Base-by-base conservation (phyloP, 441 rosid species). In the Viola pubescens region DNA sequence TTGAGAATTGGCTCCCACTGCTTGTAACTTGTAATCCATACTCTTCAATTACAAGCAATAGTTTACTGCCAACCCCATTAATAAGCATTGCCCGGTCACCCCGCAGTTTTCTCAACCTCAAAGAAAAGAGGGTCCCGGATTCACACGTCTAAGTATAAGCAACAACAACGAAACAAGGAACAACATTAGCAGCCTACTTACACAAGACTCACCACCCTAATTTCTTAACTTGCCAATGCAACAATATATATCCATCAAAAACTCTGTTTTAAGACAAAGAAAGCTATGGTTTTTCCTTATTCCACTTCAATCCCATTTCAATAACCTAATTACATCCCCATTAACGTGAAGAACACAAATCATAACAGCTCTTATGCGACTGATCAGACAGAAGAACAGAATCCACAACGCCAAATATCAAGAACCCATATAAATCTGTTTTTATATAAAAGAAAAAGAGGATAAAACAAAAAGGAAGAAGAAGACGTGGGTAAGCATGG, bases 21-120 rank as follows among this genome's bases (percentile, higher is more conserved):
- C 73, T 52, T 64, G 69, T 65, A 71, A 74, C 74, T 76, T 75
- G 63, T 40, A 54, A 64, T 77, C 82, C 89, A 85, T 85, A 65
- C 26, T 60, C 75, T 60, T 14, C 52, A 61, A 49, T 61, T 67
- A 74, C 59, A 74, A 52, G 65, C 72, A 80, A 61, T 60, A 63
- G 60, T 69, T 54, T 58, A 49, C 5, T 46, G 50, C 50, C 46
- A 47, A 37, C 44, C 47, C 74, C 72, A 65, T 68, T 69, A 68
- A 62, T 38, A 54, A 42, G 54, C 61, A 69, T 64, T 54, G 54
- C 49, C 56, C 37, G 54, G 64, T 58, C 52, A 61, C 66, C 48
- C 55, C 14, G 42, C 9, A 54, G 51, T 47, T 60, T 49, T 43
- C 49, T 47, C 64, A 49, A 62, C 53, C 49, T 39, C 70, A 63